Evolutionary conservation across 768 basidiomycete species (phyloP).

Genomic region (Harrya chromipes): DNA sequence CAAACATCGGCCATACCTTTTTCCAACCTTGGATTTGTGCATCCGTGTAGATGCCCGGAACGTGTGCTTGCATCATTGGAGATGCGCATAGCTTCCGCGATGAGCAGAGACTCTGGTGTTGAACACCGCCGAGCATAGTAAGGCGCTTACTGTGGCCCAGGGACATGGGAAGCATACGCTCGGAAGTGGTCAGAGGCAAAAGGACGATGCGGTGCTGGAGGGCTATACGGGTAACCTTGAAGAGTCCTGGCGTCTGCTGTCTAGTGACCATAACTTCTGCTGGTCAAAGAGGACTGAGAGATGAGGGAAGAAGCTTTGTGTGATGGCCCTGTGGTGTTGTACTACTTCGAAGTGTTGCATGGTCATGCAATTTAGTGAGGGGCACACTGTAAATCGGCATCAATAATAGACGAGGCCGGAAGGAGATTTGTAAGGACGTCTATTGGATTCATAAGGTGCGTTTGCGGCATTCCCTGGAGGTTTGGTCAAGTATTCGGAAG

Average conservation of each 20-base stretch:
- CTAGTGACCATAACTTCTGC: background rate
- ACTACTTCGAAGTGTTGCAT: too few relatives aligned
- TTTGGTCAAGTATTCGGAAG: too few relatives aligned
- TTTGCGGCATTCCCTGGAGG: too few relatives aligned
- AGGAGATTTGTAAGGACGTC: too few relatives aligned
- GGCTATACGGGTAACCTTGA: conserved; percentile 40
- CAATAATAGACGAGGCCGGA: too few relatives aligned
- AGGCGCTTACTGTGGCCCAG: conserved; percentile 35
- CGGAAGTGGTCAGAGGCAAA: conserved; percentile 49
- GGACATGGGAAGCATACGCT: conserved; percentile 35
- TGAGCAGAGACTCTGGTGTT: conserved; percentile 49
- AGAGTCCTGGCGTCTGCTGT: conserved; percentile 30
- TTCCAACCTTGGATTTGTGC: conserved; percentile 57
- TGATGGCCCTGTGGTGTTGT: too few relatives aligned
- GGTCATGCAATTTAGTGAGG: too few relatives aligned
- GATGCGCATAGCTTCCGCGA: conserved; percentile 58
- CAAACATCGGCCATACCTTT: conserved; percentile 22
- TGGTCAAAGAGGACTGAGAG: background rate
- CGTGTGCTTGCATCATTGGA: conserved; percentile 42
- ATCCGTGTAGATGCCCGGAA: conserved; percentile 62
- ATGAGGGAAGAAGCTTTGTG: too few relatives aligned
- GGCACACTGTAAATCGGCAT: too few relatives aligned
- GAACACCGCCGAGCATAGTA: conserved; percentile 51
- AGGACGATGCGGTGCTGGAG: conserved; percentile 52
- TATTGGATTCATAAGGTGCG: too few relatives aligned